These are phyloP conservation scores for Diddensiella transvaalensis DNA, from an alignment of 805 yeast species.

Conservation along the genomic window DNA sequence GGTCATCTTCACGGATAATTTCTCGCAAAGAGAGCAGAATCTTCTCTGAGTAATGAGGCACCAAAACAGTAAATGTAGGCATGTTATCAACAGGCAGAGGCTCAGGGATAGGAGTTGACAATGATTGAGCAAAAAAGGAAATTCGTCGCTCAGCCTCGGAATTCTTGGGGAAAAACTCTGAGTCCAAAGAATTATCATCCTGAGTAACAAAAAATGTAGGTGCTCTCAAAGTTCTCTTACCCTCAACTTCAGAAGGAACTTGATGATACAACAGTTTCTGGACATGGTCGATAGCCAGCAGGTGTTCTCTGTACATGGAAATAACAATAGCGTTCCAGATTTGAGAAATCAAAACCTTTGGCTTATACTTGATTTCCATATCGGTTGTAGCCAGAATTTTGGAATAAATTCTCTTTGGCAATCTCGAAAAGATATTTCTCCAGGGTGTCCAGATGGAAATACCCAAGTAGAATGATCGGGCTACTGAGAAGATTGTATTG, in stretches of 20 bases:
- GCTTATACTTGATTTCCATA: conserved; percentile 98
- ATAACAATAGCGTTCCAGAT: conserved; percentile 99
- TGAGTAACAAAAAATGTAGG: conserved; percentile 98
- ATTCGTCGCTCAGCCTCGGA: conserved; percentile 99
- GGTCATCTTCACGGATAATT: conserved; percentile 95
- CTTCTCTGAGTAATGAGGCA: conserved; percentile 96
- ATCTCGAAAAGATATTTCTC: conserved; percentile 97
- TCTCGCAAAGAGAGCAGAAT: conserved; percentile 89
- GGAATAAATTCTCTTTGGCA: conserved; percentile 98
- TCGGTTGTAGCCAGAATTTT: conserved; percentile 97
- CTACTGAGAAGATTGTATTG: conserved; percentile 93
- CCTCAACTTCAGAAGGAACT: conserved; percentile 97
- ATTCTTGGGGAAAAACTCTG: conserved; percentile 95
- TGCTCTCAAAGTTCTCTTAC: conserved; percentile 96
- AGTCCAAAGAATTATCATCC: conserved; percentile 89
- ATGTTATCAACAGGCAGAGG: conserved; percentile 98
- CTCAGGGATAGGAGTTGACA: conserved; percentile 98
- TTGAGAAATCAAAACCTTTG: conserved; percentile 96
- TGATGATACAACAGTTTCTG: conserved; percentile 96
- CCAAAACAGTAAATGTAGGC: conserved; percentile 97
- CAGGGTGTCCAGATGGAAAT: conserved; percentile 98
- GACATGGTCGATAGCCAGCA: conserved; percentile 96
- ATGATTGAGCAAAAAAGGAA: conserved; percentile 97
- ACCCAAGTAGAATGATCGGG: conserved; percentile 98
- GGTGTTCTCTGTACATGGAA: conserved; percentile 99